Evolutionary conservation across 495 filamentous ascomycete species (phyloP).

Genomic region (Podospora bellae-mahoneyi): DNA sequence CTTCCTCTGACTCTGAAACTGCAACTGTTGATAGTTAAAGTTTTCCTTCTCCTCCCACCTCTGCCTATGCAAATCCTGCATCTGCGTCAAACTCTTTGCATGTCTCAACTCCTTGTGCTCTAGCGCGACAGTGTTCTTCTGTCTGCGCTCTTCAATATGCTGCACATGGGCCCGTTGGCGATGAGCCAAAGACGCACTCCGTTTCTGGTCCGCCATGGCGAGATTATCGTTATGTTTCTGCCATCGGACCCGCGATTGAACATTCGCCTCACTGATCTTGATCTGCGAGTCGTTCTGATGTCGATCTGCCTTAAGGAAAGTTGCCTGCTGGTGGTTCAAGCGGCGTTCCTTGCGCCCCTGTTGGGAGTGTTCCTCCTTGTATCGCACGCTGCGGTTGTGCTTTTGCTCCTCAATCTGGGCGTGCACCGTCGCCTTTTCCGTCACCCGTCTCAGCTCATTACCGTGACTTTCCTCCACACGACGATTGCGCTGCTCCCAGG

Average conservation of each 20-base stretch:
- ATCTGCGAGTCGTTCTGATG: constrained; percentile 25
- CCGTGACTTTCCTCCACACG: constrained; percentile 32
- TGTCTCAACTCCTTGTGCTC: constrained; percentile 17
- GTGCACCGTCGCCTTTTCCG: constrained; percentile 32
- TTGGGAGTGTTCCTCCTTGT: constrained; percentile 20
- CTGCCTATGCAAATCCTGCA: constrained; percentile 15
- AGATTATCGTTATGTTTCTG: constrained; percentile 21
- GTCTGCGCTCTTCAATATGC: constrained; percentile 13
- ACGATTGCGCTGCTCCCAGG: constrained; percentile 29
- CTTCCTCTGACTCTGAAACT: constrained; percentile 12
- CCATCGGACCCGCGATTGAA: constrained; percentile 20
- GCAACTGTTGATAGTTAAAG: constrained; percentile 8
- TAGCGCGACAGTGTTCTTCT: constrained; percentile 10
- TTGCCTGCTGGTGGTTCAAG: constrained; percentile 22
- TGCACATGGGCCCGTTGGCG: constrained; percentile 13
- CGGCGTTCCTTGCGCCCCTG: constrained; percentile 20
- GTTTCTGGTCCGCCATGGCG: constrained; percentile 21
- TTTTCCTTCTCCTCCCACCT: constrained; percentile 9
- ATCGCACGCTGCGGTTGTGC: constrained; percentile 19
- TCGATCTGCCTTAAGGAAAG: constrained; percentile 17
- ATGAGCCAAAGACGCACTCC: constrained; percentile 16
- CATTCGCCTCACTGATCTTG: constrained; percentile 17
- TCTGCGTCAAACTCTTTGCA: constrained; percentile 16
- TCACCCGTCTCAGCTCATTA: constrained; percentile 32
- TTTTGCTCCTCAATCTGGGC: constrained; percentile 15